These are phyloP conservation scores for Auxenochlorella pyrenoidosa DNA, from an alignment of 139 green algal species.

Conservation along the genomic window DNA sequence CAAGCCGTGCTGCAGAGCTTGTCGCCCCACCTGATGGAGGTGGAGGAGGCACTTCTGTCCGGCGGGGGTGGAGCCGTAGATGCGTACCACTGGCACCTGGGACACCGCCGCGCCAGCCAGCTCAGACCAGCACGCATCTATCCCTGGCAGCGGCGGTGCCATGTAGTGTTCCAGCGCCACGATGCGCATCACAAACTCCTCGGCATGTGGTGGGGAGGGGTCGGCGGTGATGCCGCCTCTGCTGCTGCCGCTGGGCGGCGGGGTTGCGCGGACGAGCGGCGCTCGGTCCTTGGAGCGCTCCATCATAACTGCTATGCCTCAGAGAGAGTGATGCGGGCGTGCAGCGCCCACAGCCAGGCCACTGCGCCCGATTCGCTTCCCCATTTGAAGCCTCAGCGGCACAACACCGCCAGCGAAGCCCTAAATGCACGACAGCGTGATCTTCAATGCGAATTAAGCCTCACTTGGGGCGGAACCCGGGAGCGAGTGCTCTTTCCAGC, in stretches of 20 bases:
- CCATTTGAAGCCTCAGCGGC: too few species aligned
- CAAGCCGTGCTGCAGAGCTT: not conserved
- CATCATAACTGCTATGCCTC: not conserved
- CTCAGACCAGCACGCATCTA: constrained; percentile 80
- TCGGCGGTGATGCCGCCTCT: not conserved
- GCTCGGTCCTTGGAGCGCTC: not conserved
- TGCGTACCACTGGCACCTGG: constrained; percentile 88
- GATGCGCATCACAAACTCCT: constrained; percentile 50
- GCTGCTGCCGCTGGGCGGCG: not conserved
- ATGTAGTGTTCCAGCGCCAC: constrained; percentile 91
- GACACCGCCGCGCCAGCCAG: constrained; percentile 68
- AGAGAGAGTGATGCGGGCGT: not conserved
- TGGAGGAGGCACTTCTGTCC: constrained; percentile 94
- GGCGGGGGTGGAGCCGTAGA: constrained; percentile 90
- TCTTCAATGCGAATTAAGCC: too few species aligned
- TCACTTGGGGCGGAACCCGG: too few species aligned
- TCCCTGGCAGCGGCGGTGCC: constrained; percentile 72
- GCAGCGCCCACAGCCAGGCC: too few species aligned
- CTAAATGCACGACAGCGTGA: too few species aligned
- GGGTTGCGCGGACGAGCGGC: not conserved
- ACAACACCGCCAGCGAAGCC: too few species aligned
- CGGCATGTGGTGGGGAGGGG: not conserved
- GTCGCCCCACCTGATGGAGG: constrained; percentile 76
- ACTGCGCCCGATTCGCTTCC: too few species aligned
- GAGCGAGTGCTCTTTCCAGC: too few species aligned